phyloP scores from a whole-genome alignment of 805 yeast species.

The Diddensiella santjacobensis region DNA sequence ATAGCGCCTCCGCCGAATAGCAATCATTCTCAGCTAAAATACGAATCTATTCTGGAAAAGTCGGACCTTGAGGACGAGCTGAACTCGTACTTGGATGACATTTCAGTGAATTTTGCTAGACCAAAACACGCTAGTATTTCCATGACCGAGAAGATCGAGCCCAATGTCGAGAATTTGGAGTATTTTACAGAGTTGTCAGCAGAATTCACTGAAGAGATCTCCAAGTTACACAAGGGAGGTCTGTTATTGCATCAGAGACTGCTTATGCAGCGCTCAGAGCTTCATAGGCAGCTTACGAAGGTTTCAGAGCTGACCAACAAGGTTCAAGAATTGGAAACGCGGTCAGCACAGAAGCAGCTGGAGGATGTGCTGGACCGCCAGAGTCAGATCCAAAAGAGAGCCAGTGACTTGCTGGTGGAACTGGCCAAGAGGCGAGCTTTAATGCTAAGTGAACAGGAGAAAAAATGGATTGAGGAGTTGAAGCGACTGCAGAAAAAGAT shows the following conservation, averaged over 20 bases:
- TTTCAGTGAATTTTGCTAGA: not conserved
- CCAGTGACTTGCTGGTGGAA: slow-evolving; percentile 29
- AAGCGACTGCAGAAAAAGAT: slow-evolving; percentile 32
- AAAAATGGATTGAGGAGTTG: slow-evolving; percentile 45
- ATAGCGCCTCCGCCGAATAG: not conserved
- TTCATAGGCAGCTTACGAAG: slow-evolving; percentile 39
- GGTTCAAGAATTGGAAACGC: slow-evolving; percentile 15
- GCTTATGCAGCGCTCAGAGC: slow-evolving; percentile 40
- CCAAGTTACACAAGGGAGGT: slow-evolving; percentile 36
- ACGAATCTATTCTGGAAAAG: slow-evolving; percentile 8
- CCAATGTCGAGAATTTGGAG: slow-evolving; percentile 25
- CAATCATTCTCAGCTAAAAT: not conserved
- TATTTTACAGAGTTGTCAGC: slow-evolving; percentile 25
- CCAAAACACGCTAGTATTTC: slow-evolving; percentile 8
- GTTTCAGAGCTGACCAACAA: slow-evolving; percentile 25
- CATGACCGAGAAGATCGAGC: slow-evolving; percentile 21
- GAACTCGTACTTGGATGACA: slow-evolving; percentile 6
- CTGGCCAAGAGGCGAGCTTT: slow-evolving; percentile 29
- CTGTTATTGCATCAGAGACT: slow-evolving; percentile 37
- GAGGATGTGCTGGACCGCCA: slow-evolving; percentile 34
- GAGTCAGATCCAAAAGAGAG: slow-evolving; percentile 32
- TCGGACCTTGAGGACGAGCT: slow-evolving; percentile 8
- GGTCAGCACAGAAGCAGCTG: slow-evolving; percentile 18
- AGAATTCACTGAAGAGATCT: slow-evolving; percentile 24
- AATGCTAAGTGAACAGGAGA: slow-evolving; percentile 41